phyloP scores from a whole-genome alignment of 805 yeast species.

The Yarrowia sp. region DNA sequence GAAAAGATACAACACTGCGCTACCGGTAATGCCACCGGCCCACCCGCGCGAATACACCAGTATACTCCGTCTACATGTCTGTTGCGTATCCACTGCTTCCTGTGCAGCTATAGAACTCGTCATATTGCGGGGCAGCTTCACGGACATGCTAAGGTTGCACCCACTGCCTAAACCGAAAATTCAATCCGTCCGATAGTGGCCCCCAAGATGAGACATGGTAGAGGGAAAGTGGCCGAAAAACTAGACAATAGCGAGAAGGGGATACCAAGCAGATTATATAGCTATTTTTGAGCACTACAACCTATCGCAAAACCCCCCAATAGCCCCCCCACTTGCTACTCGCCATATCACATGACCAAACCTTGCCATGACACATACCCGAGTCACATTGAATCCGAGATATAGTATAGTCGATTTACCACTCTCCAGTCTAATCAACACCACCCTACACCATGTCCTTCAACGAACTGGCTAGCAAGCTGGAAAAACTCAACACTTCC shows the following conservation, averaged over 20 bases:
- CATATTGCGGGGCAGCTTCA: conserved; percentile 22
- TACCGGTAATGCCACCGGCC: background rate
- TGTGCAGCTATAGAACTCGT: background rate
- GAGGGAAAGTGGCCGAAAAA: too few relatives aligned
- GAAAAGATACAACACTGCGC: too few relatives aligned
- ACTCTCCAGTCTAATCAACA: background rate
- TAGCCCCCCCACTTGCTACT: background rate
- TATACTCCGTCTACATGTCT: background rate
- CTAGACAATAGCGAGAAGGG: too few relatives aligned
- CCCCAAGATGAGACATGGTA: background rate
- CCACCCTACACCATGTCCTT: conserved; percentile 7
- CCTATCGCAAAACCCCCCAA: too few relatives aligned
- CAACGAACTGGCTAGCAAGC: conserved; percentile 30
- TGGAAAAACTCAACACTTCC: conserved; percentile 31
- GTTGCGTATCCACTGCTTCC: background rate
- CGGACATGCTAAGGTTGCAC: conserved; percentile 17
- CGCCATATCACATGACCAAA: conserved; percentile 36
- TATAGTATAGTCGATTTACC: conserved; percentile 7
- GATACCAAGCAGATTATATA: too few relatives aligned
- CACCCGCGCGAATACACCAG: background rate
- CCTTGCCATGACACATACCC: conserved; percentile 36
- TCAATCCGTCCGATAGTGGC: conserved; percentile 7
- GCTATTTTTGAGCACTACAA: too few relatives aligned
- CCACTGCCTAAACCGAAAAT: conserved; percentile 18
- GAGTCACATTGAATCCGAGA: conserved; percentile 30